Conservation (phyloP, 306 rosid species). For the Dryas drummondii region DNA sequence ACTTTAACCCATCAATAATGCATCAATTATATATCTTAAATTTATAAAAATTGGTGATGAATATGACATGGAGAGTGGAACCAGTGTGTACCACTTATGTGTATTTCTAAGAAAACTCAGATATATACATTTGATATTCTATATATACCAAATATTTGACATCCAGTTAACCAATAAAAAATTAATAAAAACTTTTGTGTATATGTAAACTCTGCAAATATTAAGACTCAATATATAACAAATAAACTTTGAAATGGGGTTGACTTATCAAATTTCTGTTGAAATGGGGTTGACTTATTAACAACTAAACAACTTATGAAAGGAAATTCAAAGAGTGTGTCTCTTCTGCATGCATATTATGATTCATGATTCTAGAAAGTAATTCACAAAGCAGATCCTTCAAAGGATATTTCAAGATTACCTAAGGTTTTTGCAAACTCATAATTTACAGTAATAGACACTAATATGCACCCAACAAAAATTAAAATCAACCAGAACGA, state of each 20-base stretch:
- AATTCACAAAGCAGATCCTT: background rate
- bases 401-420: background rate
- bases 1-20: too few species aligned
- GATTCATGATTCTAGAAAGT: background rate
- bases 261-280: background rate
- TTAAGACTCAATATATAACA: background rate
- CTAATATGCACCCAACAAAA: background rate
- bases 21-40: too few species aligned
- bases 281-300: background rate
- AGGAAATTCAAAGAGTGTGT: background rate
- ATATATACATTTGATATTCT: too few species aligned
- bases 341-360: background rate
- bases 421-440: background rate
- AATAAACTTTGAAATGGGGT: background rate
- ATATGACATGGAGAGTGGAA: too few species aligned
- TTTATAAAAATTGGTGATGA: too few species aligned
- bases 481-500: constrained; percentile 1
- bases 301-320: background rate
- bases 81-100: too few species aligned
- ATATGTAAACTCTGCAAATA: too few species aligned
- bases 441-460: background rate
- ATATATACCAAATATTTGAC: too few species aligned
- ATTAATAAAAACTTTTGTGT: too few species aligned
- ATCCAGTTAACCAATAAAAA: too few species aligned
- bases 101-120: too few species aligned